Evolutionary conservation across 352 stramenopile genomes (phyloP), one percentile per base, ranked within the genome.

Genomic region (Phytophthora brassicae): DNA sequence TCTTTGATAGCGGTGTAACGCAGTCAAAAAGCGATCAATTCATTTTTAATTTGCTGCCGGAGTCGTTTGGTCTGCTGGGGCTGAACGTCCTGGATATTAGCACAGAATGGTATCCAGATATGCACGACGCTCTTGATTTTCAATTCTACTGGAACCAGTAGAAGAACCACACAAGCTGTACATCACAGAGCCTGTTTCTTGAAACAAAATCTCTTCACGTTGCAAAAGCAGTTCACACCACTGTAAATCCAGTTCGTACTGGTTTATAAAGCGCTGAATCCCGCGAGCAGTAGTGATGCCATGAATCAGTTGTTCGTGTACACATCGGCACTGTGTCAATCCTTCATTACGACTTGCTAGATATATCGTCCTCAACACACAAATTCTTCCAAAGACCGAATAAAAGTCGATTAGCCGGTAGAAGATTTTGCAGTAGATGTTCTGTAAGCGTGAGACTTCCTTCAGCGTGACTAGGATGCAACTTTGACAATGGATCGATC

Each of bases 221-320:
- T 90, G 22, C 80, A 76, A 12, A 77, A 92, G 49, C 78, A 89
- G 55, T 79, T 90, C 55, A 79, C 83, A 42, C 80, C 78, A 42
- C 88, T 90, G 26, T 69, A 89, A 20, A 89, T 90, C 58, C 75
- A 81, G 47, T 74, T 89, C 41, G 62, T 76, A 8, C 62, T 77
- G n/a, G 75, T 68, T 13, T 74, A 66, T 52, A 81, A 87, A 39
- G 64, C 68, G 24, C 47, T 90, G 26, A 72, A 89, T 48, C 84
- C 89, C 39, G 77, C 83, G 14, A 88, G 74, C 54, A 84, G 66
- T 36, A 62, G 68, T 11, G 72, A 90, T 46, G 74, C 81, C 19
- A 74, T 82, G 73, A 77, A 60, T 42, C 65, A 85, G 33, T 64
- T 91, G 54, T 43, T 91, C 2, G 68, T 81, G 6, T 76, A 85